Base-by-base conservation (phyloP, 495 filamentous ascomycete species). In the Chaetomidium leptoderma region DNA sequence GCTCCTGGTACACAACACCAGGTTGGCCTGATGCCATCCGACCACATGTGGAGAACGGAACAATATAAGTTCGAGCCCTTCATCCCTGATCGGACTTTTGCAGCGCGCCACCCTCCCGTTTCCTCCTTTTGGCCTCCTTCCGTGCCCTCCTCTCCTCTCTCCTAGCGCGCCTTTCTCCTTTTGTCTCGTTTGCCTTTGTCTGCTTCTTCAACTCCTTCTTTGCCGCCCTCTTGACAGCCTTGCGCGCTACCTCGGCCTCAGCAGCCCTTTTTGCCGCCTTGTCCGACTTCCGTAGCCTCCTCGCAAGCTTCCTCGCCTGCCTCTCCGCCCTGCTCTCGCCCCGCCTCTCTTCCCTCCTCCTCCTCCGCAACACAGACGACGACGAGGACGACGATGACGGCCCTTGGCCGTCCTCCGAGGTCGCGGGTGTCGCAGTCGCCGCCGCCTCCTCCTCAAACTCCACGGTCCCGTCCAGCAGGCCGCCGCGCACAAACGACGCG, bases 401-500 rank as follows among this genome's bases (percentile, higher is more conserved):
- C 44, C n/a, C 36, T 27, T 52, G 65, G 36, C 53, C 53, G 27
- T 61, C 55, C 6, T 61, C 63, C 0, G 48, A 53, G 21, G 51
- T 66, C 6, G 14, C 51, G 29, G 56, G 57, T 9, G 57, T 67
- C 33, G 60, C 48, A 55, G 29, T 68, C 63, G 40, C 46, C 57
- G 23, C n/a, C n/a, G 40, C 55, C 46, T 24, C 62, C 42, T 9
- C 13, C 17, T 39, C 54, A 1, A 8, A 6, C 27, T 44, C 37
- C 16, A 58, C 24, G 1, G 88, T 91, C 11, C 91, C 91, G n/a
- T 74, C 73, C 53, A 95, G 71, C 36, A 78, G 72, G 55, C 88
- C 83, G 17, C 91, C 91, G 55, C 79, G 78, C 11, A 95, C 89
- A 68, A 96, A 96, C 55, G 80, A 83, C 16, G 85, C 81, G 70